Conservation (phyloP, 1,139 yeast species). For the Saccharomyces hybrid region DNA sequence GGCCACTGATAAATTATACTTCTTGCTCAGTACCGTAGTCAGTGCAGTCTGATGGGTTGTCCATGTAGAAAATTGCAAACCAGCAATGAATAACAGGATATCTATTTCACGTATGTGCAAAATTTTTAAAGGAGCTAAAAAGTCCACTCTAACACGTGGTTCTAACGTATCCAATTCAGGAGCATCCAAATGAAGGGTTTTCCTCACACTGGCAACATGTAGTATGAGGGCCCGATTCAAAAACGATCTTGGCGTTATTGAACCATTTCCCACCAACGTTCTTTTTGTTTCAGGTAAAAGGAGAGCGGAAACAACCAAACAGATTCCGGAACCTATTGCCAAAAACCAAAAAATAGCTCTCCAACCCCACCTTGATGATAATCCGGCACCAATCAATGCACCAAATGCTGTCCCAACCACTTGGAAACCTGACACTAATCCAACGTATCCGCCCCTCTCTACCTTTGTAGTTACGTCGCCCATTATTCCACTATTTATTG, state of each 20-base stretch:
- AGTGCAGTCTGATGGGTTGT: constrained; percentile 59
- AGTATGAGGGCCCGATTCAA: constrained; percentile 40
- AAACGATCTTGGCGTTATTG: constrained; percentile 38
- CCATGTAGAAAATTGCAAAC: constrained; percentile 61
- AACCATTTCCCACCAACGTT: constrained; percentile 59
- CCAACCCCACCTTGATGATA: too few species aligned
- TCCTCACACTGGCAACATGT: constrained; percentile 16
- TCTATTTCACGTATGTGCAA: constrained; percentile 33
- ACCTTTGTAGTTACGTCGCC: too few species aligned
- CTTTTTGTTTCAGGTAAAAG: constrained; percentile 67
- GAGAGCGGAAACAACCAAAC: constrained; percentile 28
- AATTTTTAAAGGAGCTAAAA: constrained; percentile 41
- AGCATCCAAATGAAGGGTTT: constrained; percentile 26
- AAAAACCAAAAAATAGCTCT: too few species aligned
- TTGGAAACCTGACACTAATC: too few species aligned
- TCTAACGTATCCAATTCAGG: constrained; percentile 31
- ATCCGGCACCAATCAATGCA: too few species aligned
- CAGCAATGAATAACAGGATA: constrained; percentile 43
- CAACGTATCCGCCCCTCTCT: too few species aligned
- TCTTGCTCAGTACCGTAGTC: constrained; percentile 43
- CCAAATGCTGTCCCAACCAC: too few species aligned
- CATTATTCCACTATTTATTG: too few species aligned
- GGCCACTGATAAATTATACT: constrained; percentile 44
- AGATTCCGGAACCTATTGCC: too few species aligned
- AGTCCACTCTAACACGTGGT: constrained; percentile 29